These are phyloP conservation scores for Botrytis pseudocinerea DNA, from an alignment of 2,329 filamentous ascomycete species.

Conservation along the genomic window DNA sequence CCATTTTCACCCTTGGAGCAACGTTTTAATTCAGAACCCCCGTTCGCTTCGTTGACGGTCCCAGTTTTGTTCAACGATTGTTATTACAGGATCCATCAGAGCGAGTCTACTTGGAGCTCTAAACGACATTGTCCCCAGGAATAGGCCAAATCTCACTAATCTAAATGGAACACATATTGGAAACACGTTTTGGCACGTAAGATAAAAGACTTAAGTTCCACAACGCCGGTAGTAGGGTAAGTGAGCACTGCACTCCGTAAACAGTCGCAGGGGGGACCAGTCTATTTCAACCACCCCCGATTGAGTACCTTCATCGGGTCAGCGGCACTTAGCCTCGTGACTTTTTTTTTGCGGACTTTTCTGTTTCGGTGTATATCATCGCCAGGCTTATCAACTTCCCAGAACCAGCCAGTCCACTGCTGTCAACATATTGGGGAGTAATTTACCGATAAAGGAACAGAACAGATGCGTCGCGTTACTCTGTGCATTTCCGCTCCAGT, in stretches of 20 bases:
- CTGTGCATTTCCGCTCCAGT: slow-evolving; percentile 12
- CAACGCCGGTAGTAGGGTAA: slow-evolving; percentile 17
- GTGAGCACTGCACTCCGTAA: slow-evolving; percentile 12
- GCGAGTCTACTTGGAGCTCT: slow-evolving; percentile 14
- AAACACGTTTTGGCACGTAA: slow-evolving; percentile 14
- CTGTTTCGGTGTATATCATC: neutral
- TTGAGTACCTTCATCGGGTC: slow-evolving; percentile 17
- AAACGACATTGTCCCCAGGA: slow-evolving; percentile 1
- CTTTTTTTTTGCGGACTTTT: neutral
- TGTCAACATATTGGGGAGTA: neutral
- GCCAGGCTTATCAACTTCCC: neutral
- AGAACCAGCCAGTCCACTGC: neutral
- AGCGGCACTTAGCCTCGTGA: slow-evolving; percentile 11
- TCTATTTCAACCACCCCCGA: neutral
- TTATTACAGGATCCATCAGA: slow-evolving; percentile 6
- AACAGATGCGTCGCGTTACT: slow-evolving; percentile 5
- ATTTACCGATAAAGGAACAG: neutral
- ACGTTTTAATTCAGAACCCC: slow-evolving; percentile 9
- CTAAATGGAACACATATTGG: neutral
- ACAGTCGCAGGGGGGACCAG: slow-evolving; percentile 9
- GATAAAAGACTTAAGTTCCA: slow-evolving; percentile 9
- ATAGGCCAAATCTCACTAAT: neutral
- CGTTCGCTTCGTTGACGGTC: slow-evolving; percentile 6
- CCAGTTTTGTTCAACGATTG: slow-evolving; percentile 6
- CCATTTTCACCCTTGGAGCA: neutral